A percentile compares a stretch with the other conserved stretches of the same genome.
Evolutionary conservation across 306 rosid species (phyloP).

Genomic region (Glycine latifolia): DNA sequence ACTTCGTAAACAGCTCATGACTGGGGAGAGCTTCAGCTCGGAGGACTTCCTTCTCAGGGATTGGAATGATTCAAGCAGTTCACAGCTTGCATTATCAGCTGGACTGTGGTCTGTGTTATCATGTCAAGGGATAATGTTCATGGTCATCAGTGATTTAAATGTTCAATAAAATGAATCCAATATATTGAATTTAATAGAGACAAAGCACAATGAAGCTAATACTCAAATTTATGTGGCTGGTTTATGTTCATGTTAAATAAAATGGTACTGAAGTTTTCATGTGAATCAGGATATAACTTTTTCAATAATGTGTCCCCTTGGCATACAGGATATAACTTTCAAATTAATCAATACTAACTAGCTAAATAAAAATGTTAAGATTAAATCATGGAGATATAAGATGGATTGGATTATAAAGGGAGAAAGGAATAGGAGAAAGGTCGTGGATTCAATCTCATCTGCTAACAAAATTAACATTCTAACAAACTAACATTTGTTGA

Average conservation of each 20-base stretch:
- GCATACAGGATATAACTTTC: too few species aligned
- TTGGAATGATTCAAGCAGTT: constrained; percentile 50
- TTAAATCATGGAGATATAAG: neutral
- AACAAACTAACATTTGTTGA: too few species aligned
- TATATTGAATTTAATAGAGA: too few species aligned
- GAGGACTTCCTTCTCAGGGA: constrained; percentile 56
- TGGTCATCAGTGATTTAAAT: neutral
- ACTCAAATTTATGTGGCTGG: neutral
- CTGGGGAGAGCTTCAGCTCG: constrained; percentile 30
- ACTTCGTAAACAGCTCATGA: constrained; percentile 35
- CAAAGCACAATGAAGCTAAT: neutral
- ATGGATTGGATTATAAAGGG: too few species aligned
- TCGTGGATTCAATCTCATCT: too few species aligned
- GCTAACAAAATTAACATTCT: too few species aligned
- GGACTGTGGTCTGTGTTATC: neutral
- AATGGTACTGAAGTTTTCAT: neutral
- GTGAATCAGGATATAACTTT: too few species aligned
- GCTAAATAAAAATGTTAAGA: too few species aligned
- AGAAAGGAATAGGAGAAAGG: too few species aligned
- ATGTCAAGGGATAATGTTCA: constrained; percentile 44
- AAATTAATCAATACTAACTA: too few species aligned
- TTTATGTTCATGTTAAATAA: neutral
- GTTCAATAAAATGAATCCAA: neutral
- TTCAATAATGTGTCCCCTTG: too few species aligned
- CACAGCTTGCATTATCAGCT: constrained; percentile 20